Base-by-base conservation (phyloP, 805 yeast genomes). In the Ogataea trehalophila region DNA sequence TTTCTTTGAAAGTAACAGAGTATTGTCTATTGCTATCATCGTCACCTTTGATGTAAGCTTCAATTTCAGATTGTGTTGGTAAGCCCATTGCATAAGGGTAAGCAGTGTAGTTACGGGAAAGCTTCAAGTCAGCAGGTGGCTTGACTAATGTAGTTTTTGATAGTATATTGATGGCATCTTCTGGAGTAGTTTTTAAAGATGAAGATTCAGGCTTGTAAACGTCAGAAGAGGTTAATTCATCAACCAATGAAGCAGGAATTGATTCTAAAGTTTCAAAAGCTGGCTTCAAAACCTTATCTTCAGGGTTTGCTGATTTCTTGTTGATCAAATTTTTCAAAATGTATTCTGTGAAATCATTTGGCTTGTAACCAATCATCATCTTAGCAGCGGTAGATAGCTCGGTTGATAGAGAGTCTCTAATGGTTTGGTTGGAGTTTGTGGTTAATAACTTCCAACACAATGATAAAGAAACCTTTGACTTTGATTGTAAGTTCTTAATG, bases 351-450 rank as follows among this genome's bases (percentile, higher is more conserved):
- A 79, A 79, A 56, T 63, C 65, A 48, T 71, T 73, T 15, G 65
- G 56, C 45, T 67, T 74, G 22, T 80, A 75, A 46, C 75, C 72
- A 20, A 68, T 62, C 77, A 83, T 77, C 76, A 90, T 78, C 66
- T 87, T 82, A 48, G 87, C 77, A 29, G 97, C 96, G 20, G 90
- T 69, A 48, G 74, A 72, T 63, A 87, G 73, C 67, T 94, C 98
- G 57, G 79, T 77, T 55, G 78, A 79, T 49, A 94, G 70, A 35
- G 92, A 86, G 42, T 80, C 71, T 46, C 75, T 74, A 56, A 89
- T 80, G 50, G 83, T 75, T 49, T 80, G 73, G 35, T 70, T 60
- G 20, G 76, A 62, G 44, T 89, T 87, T 50, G 76, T 72, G 58
- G 84, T 79, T 64, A 90, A 70, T 52, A 87, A 72, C 49, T 81